A percentile compares a stretch with the other conserved stretches of the same genome.
Evolutionary conservation across 2,329 filamentous ascomycete genomes (phyloP).

Genomic region (Cryoendolithus antarcticus): DNA sequence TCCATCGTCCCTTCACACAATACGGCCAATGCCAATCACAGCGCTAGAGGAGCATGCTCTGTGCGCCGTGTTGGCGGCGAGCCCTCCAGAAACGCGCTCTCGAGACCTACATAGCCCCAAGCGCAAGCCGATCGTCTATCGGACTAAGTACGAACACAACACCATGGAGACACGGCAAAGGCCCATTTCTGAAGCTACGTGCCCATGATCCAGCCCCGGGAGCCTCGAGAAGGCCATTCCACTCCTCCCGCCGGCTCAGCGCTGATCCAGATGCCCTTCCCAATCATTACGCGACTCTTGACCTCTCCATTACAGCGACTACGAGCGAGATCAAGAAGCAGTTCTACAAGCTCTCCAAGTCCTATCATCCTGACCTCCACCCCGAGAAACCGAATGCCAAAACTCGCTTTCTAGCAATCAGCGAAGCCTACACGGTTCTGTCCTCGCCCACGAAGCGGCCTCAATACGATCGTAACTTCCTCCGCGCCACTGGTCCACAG

Average conservation of each 20-base stretch:
- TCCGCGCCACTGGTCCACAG: conserved; percentile 19
- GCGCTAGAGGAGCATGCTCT: too few relatives aligned
- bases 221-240: too few relatives aligned
- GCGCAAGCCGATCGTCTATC: too few relatives aligned
- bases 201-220: too few relatives aligned
- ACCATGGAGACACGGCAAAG: too few relatives aligned
- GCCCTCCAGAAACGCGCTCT: too few relatives aligned
- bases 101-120: too few relatives aligned
- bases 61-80: too few relatives aligned
- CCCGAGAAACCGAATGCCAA: conserved; percentile 59
- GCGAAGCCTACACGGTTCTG: conserved; percentile 24
- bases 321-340: conserved; percentile 73
- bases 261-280: conserved; percentile 26
- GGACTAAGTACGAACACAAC: too few relatives aligned
- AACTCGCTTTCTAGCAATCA: conserved; percentile 47
- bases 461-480: conserved; percentile 64
- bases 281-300: conserved; percentile 75
- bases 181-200: too few relatives aligned
- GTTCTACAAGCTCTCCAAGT: conserved; percentile 87
- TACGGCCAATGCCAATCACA: too few relatives aligned
- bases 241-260: conserved; percentile 5
- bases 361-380: conserved; percentile 87
- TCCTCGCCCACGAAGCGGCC: conserved; percentile 56
- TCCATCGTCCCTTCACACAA: too few relatives aligned
- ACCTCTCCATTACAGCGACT: conserved; percentile 57